phyloP scores from a whole-genome alignment of 2,329 filamentous ascomycete genomes.

The Escovopsis sp. region DNA sequence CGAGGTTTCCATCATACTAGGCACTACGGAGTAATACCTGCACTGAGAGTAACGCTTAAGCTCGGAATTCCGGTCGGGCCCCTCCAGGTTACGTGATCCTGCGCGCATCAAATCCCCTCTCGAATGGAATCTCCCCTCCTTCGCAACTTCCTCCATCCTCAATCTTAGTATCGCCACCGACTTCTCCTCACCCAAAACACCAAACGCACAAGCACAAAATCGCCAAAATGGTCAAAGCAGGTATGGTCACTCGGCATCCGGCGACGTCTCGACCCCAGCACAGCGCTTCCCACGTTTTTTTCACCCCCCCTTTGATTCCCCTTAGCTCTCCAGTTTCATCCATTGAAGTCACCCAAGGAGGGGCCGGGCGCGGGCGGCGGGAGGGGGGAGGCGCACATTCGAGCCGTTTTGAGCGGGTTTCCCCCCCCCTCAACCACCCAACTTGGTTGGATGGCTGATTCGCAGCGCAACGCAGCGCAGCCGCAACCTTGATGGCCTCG shows the following conservation, averaged over 20 bases:
- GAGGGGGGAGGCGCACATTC: constrained; percentile 7
- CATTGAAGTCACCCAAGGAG: too few species aligned
- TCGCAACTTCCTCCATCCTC: constrained; percentile 5
- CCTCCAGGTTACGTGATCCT: not conserved
- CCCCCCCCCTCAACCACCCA: constrained; percentile 7
- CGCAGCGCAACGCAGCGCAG: constrained; percentile 8
- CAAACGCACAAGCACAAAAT: constrained; percentile 22
- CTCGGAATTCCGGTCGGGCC: constrained; percentile 5
- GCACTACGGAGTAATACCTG: too few species aligned
- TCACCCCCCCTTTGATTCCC: too few species aligned
- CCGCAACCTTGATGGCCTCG: constrained; percentile 31
- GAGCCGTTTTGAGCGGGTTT: constrained; percentile 50
- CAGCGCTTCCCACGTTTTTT: too few species aligned
- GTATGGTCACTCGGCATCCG: constrained; percentile 26
- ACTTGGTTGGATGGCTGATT: constrained; percentile 9
- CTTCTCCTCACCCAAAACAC: constrained; percentile 1
- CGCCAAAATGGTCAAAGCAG: constrained; percentile 96
- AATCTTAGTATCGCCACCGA: constrained; percentile 5
- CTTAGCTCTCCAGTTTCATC: too few species aligned
- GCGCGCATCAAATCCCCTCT: too few species aligned
- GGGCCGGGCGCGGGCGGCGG: too few species aligned
- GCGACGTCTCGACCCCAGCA: too few species aligned
- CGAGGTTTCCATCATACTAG: too few species aligned
- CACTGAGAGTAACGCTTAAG: too few species aligned
- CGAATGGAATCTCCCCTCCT: constrained; percentile 5